Base-by-base conservation (phyloP, 306 rosid species). In the Abrus precatorius region DNA sequence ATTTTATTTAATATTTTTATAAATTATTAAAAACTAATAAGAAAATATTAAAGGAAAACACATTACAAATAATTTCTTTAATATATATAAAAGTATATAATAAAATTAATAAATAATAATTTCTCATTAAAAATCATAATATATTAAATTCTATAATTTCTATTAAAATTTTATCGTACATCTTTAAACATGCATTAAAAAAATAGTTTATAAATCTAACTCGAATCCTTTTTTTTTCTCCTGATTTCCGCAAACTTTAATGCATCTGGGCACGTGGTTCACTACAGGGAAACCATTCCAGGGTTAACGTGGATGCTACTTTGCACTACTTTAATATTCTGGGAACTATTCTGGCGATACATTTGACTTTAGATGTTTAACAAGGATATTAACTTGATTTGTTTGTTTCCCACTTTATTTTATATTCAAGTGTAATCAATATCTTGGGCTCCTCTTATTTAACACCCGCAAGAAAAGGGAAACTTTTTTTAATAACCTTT, bases 251-350 rank as follows among this genome's bases (percentile, higher is more conserved):
- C 81, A 29, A 80, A 77, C 85, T 90, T 90, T 85, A 85, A 91
- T 77, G 85, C 90, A 82, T 34, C 79, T 13, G 30, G 56, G 36
- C 97, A 89, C 86, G 93, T 88, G 93, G 81, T 69, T 83, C 33
- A 75, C 89, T 68, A 79, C 83, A 50, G 61, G 9, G 5, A 72
- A 56, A 56, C 80, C 89, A 64, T 77, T 20, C 11, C 43, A 81
- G 52, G 50, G 61, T 76, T 79, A 87, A 85, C 86, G 87, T 89
- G 91, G 86, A 72, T 82, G 74, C 74, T 49, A 30, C 74, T 57
- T 71, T 72, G 47, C n/a, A 14, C 27, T 33, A 5, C 7, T 34
- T 28, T 6, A 45, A 10, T 59, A 78, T 54, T 43, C 28, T 45
- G 28, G 55, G 14, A 62, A 41, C 41, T 49, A 38, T 85, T 75